Evolutionary conservation across 2,329 filamentous ascomycete genomes (phyloP).

Genomic region (Cordyceps pruinosa): DNA sequence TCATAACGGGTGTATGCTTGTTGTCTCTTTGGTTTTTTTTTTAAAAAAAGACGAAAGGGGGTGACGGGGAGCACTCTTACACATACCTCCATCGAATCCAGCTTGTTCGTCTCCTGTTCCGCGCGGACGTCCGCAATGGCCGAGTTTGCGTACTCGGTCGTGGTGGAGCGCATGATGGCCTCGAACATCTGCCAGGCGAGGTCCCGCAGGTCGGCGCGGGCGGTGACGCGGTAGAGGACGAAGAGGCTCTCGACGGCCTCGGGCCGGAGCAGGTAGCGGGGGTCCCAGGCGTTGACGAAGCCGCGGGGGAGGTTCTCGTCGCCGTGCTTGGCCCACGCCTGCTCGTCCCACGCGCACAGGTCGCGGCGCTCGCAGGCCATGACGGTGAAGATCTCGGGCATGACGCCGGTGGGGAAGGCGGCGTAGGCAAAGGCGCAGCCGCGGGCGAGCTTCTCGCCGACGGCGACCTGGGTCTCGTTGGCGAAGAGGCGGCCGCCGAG

Average conservation of each 20-base stretch:
- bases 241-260: constrained; percentile 79
- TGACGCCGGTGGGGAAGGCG: constrained; percentile 50
- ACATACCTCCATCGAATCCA: constrained; percentile 56
- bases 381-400: constrained; percentile 48
- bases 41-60: too few species aligned
- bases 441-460: constrained; percentile 52
- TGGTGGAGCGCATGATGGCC: constrained; percentile 53
- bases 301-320: constrained; percentile 40
- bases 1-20: too few species aligned
- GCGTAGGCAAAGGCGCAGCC: constrained; percentile 59
- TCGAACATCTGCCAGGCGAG: constrained; percentile 71
- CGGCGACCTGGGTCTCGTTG: constrained; percentile 42
- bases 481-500: constrained; percentile 52
- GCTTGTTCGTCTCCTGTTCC: constrained; percentile 36
- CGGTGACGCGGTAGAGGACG: constrained; percentile 68
- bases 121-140: constrained; percentile 63
- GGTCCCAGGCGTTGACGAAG: constrained; percentile 47
- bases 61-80: constrained; percentile 1
- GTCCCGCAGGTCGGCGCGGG: constrained; percentile 56
- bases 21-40: too few species aligned
- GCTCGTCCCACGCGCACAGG: constrained; percentile 27
- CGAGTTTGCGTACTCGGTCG: constrained; percentile 55
- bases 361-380: constrained; percentile 22
- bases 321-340: constrained; percentile 20
- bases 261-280: constrained; percentile 60